Evolutionary conservation across 768 basidiomycete species (phyloP).

Genomic region (Gloeophyllum trabeum): DNA sequence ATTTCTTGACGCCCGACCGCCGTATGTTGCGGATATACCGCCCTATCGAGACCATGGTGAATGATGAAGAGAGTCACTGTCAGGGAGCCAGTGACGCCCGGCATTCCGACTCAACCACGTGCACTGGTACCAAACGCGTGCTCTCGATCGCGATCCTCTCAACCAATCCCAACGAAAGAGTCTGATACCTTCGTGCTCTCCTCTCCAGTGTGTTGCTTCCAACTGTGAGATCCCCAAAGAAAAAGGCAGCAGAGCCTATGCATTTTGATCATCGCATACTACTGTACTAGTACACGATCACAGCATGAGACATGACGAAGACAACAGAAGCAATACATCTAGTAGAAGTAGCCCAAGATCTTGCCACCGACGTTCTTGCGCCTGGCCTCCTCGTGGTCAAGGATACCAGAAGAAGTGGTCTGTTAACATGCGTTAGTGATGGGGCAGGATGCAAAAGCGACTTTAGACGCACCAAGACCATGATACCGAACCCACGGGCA

Average conservation of each 20-base stretch:
- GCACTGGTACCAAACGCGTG: too few relatives aligned
- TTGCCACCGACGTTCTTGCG: conserved; percentile 98
- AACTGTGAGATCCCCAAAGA: too few relatives aligned
- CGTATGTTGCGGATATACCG: conserved; percentile 71
- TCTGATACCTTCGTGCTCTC: too few relatives aligned
- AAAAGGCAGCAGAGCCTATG: too few relatives aligned
- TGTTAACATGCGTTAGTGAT: conserved; percentile 15
- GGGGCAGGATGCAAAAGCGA: background rate
- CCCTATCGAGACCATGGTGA: conserved; percentile 62
- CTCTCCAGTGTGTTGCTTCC: too few relatives aligned
- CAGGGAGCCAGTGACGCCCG: too few relatives aligned
- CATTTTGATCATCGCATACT: too few relatives aligned
- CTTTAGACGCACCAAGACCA: conserved; percentile 67
- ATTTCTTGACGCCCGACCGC: conserved; percentile 70
- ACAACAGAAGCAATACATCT: conserved; percentile 22
- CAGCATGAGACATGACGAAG: background rate
- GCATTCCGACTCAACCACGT: too few relatives aligned
- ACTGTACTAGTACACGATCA: too few relatives aligned
- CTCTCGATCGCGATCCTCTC: too few relatives aligned
- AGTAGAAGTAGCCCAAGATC: conserved; percentile 88
- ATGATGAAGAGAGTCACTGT: too few relatives aligned
- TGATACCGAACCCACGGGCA: conserved; percentile 90
- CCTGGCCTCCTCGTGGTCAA: conserved; percentile 98
- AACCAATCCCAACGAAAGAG: too few relatives aligned
- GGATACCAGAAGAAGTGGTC: conserved; percentile 97